Evolutionary conservation across 192 early-diverging fungal genomes (phyloP), one percentile per base, ranked within the genome.

Genomic region (Backusella morwellensis): DNA sequence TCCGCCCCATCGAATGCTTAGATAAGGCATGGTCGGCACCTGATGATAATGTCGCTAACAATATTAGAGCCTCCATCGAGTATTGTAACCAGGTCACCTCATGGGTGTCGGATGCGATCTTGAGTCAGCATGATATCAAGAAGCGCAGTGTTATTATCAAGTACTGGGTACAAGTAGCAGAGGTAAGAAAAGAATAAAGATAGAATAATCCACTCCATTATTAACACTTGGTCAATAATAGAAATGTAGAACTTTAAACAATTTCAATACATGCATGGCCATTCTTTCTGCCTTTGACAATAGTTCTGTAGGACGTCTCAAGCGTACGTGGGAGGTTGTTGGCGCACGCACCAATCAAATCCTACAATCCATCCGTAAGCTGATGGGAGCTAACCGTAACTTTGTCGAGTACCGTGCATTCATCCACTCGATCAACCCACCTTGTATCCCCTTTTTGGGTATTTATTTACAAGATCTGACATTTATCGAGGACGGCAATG

Each of bases 191-290:
- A 15, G 34, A 35, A 50, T 8, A 54, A 11, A 56, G 1, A 70
- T 7, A 26, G 12, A 36, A 23, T 50, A 11, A 7, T 42, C 0
- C 34, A 3, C 35, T 42, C 15, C 17, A 6, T 68, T 35, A 17
- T 54, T 50, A 59, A 68, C 14, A 12, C 23, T 74, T 26, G 12
- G 3, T 74, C 47, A 68, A n/a, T 40, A 59, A 17, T 78, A 78
- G 81, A 82, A 88, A 80, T 94, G 94, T 86, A 88, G 91, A 50
- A 74, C 77, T 12, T 80, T 98, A 32, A 96, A 98, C 85, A 97
- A 98, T 86, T 98, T 94, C 78, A 96, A 95, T 84, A 93, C 95
- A 19, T 86, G 96, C 36, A 95, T 93, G 86, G 90, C 95, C 19
- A 92, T 97, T 38, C 85, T 97, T 26, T 93, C 94, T 14, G 95